Base-by-base conservation (phyloP, 495 filamentous ascomycete genomes). In the Aspergillus egyptiacus region DNA sequence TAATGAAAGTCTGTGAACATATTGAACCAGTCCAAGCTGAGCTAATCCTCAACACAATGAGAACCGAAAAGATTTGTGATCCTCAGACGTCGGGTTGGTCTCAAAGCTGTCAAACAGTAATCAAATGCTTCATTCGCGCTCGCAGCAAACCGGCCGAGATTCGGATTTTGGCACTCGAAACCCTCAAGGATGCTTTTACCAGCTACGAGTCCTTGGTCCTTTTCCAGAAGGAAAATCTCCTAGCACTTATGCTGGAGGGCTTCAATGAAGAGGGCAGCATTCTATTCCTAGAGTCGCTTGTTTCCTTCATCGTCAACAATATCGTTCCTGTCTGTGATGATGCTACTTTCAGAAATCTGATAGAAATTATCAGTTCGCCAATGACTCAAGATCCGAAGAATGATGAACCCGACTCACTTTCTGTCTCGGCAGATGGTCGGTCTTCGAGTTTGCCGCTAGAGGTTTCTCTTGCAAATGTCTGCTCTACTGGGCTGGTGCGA, bases 61-160 rank as follows among this genome's bases (percentile, higher is more conserved):
- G 68, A 45, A 45, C 57, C 9, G 63, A 68, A 37, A 57, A 79
- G 22, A 81, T 81, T 46, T 87, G 85, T 52, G 84, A 81, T 48
- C 89, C 87, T 19, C 87, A 82, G 4, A 81, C 82, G 58, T 61
- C 68, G 11, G 62, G 77, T 7, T 95, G 87, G 84, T 69, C 83
- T 24, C 66, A 68, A 5, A 83, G 87, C 51, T 76, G 83, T 19
- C 74, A 65, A 19, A 67, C 74, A 6, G 67, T 93, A 1, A 68
- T 89, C 39, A 70, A 78, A 20, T 72, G 77, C 9, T 84, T 95
- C 54, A 78, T 91, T 42, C 76, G 74, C 28, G 75, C 85, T 54
- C 74, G 70, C 10, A 73, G 61, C 41, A 81, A 88, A 38, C 73
- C 81, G 19, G 75, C 82, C 1, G 73, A 81, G 31, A 78, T 89